Base-by-base conservation (phyloP, 306 rosid species). In the Biancaea sappan region DNA sequence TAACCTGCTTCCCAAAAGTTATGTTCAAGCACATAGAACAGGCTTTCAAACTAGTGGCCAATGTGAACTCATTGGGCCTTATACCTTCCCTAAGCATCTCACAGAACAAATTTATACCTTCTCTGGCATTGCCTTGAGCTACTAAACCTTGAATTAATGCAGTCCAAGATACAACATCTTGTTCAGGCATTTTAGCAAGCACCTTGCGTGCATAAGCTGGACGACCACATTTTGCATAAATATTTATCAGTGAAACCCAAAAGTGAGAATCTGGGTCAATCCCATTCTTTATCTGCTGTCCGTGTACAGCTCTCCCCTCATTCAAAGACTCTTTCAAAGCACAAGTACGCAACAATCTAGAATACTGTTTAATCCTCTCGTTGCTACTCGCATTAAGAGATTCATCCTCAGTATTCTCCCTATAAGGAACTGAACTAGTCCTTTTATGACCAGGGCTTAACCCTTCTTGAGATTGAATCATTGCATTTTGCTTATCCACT, bases 81-180 rank as follows among this genome's bases (percentile, higher is more conserved):
- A 81, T 26, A 35, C 84, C 81, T 65, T 32, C 43, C 64, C 37
- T 76, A n/a, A 28, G 43, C 84, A 81, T 75, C 80, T 71, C 81
- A 40, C 75, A 37, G 78, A 81, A 81, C 75, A 81, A 81, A 57
- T 24, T 5, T 21, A 81, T 53, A 48, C 75, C 81, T 21, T 48
- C 75, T 54, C 16, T 18, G 13, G 60, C 78, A 66, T 71, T 41
- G 32, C 81, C 85, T 63, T 47, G 78, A 37, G 61, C 78, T 10
- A 81, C 79, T 38, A 72, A 51, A 21, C 82, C 82, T 34, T 81
- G 79, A 41, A 81, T 77, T 32, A 81, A 26, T 2, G 85, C 72
- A 14, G 83, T 78, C 80, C 83, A 78, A 5, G 86, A 78, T 34
- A 83, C 81, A 38, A 74, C 77, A 78, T 83, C 83, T 72, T 59